phyloP scores from a whole-genome alignment of 495 filamentous ascomycete genomes.

The Daldinia loculata region DNA sequence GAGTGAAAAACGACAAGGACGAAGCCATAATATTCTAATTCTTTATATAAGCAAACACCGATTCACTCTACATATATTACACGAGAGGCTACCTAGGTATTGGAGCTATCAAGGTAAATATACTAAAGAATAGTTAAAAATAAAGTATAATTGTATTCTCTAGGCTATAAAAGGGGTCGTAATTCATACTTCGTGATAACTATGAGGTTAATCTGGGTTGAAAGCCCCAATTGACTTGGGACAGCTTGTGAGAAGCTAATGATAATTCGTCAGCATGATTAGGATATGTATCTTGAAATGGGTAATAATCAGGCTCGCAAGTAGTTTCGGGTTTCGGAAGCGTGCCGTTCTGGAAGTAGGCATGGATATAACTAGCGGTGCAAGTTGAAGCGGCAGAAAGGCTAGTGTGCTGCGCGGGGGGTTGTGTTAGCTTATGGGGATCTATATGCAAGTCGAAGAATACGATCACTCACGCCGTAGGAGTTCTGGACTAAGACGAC shows the following conservation, averaged over 20 bases:
- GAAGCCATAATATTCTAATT: background rate
- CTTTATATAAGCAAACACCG: background rate
- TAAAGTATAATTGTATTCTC: background rate
- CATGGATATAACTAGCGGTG: conserved; percentile 46
- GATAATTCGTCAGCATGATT: conserved; percentile 17
- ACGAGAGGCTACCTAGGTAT: background rate
- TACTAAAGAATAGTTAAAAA: background rate
- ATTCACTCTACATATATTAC: background rate
- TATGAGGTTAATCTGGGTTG: background rate
- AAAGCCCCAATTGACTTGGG: conserved; percentile 21
- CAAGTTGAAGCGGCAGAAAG: conserved; percentile 48
- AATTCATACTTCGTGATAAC: background rate
- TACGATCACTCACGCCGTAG: conserved; percentile 50
- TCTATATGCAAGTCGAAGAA: background rate
- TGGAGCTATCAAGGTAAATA: background rate
- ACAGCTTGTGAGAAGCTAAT: conserved; percentile 26
- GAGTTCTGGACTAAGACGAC: conserved; percentile 64
- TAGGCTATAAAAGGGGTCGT: background rate
- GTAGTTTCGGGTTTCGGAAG: conserved; percentile 44
- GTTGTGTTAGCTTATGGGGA: background rate
- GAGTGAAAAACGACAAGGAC: conserved; percentile 18
- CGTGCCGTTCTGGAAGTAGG: conserved; percentile 50
- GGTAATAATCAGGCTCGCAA: conserved; percentile 47
- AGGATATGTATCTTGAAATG: conserved; percentile 28
- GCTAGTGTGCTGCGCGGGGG: conserved; percentile 45